Evolutionary conservation across 257 asterid species (phyloP).

Genomic region (Nemophila menziesii): DNA sequence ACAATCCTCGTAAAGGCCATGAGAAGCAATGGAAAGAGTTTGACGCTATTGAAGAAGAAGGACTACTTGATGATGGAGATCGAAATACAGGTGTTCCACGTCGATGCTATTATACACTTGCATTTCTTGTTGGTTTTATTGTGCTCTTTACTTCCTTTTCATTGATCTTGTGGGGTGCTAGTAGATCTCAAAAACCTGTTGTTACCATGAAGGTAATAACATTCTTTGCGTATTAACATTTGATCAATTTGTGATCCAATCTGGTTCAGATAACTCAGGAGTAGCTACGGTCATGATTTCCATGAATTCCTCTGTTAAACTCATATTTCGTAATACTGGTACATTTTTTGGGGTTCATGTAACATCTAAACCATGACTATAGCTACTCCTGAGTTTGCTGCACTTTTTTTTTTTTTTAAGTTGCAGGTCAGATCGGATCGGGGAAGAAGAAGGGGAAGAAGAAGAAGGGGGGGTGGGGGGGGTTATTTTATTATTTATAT

Average conservation of each 20-base stretch:
- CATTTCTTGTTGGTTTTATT: slow-evolving; percentile 55
- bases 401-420: too few species aligned
- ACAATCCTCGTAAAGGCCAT: slow-evolving; percentile 24
- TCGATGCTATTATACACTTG: slow-evolving; percentile 50
- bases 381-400: too few species aligned
- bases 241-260: slow-evolving; percentile 54
- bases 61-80: slow-evolving; percentile 59
- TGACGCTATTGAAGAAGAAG: slow-evolving; percentile 91
- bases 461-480: too few species aligned
- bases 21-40: slow-evolving; percentile 62
- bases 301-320: slow-evolving; percentile 58
- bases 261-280: slow-evolving; percentile 67
- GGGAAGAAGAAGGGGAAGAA: too few species aligned
- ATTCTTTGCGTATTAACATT: slow-evolving; percentile 18
- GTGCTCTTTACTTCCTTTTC: slow-evolving; percentile 62
- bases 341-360: slow-evolving; percentile 88
- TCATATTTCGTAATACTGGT: slow-evolving; percentile 51
- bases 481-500: too few species aligned
- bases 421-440: too few species aligned
- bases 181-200: slow-evolving; percentile 76
- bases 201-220: slow-evolving; percentile 58
- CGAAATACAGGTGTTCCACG: slow-evolving; percentile 33
- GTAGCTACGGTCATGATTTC: slow-evolving; percentile 74
- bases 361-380: slow-evolving; percentile 47
- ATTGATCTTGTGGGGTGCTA: slow-evolving; percentile 85